Evolutionary conservation across 1,139 yeast genomes (phyloP).

Genomic region (Yamadazyma diddensiae): DNA sequence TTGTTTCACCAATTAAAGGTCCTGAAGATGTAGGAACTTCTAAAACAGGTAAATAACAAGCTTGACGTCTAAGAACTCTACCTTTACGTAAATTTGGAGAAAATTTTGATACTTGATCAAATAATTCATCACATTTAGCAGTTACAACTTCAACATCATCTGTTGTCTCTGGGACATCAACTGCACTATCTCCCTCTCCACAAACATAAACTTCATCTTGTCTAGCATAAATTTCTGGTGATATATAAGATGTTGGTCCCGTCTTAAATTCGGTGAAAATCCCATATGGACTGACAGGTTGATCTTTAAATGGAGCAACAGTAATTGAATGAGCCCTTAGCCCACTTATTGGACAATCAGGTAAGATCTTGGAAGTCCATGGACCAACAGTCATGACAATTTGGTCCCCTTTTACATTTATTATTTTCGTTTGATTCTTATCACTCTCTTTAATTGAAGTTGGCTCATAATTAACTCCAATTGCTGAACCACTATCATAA

Average conservation of each 20-base stretch:
- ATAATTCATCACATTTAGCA: constrained; percentile 85
- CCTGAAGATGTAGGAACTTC: constrained; percentile 92
- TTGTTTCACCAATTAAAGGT: constrained; percentile 91
- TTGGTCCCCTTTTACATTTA: constrained; percentile 62
- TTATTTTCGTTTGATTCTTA: constrained; percentile 19
- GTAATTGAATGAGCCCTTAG: constrained; percentile 94
- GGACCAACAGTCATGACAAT: constrained; percentile 90
- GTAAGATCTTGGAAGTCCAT: constrained; percentile 88
- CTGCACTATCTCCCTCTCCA: constrained; percentile 93
- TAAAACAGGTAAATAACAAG: constrained; percentile 92
- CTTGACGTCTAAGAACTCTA: constrained; percentile 78
- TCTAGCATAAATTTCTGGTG: constrained; percentile 94
- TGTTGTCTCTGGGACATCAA: constrained; percentile 88
- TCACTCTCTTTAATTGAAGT: constrained; percentile 44
- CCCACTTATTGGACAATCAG: constrained; percentile 91
- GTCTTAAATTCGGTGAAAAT: constrained; percentile 86
- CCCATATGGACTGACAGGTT: constrained; percentile 84
- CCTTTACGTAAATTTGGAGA: constrained; percentile 74
- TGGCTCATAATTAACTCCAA: constrained; percentile 65
- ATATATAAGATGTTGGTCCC: constrained; percentile 60
- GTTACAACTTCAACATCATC: constrained; percentile 89
- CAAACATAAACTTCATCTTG: constrained; percentile 95
- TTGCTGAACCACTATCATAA: constrained; percentile 61
- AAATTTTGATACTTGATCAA: constrained; percentile 75
- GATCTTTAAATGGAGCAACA: constrained; percentile 70